Base-by-base conservation (phyloP, 306 rosid genomes). In the Erythrophleum fordii region DNA sequence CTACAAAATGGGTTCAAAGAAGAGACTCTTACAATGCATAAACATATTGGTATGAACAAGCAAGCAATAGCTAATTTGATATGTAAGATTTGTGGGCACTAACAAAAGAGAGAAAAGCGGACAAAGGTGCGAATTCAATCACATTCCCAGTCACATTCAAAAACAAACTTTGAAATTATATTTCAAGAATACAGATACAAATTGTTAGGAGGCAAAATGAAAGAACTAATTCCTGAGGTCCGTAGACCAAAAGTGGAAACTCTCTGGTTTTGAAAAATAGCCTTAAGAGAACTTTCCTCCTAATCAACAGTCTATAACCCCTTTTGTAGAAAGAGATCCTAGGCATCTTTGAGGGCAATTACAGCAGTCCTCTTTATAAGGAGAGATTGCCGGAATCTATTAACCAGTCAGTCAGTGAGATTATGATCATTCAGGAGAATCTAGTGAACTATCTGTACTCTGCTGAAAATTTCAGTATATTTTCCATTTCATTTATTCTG, bases 381-480 rank as follows among this genome's bases (percentile, higher is more conserved):
- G 34, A 76, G 62, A 76, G 48, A 73, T 26, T 53, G 23, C 39
- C 73, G 77, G 71, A 77, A 87, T 78, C 69, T 81, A 51, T 59
- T 45, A 69, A 46, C 67, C 13, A 45, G 72, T 73, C 70, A 23
- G 25, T 81, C 35, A 29, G 55, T n/a, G 51, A 75, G 69, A 85
- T 53, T 75, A 61, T 82, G 84, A 62, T 55, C 37, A 45, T 6
- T 76, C 75, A 65, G 42, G 64, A 80, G 80, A 83, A 45, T 86
- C 78, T 79, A 72, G 71, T 48, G 56, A 60, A 67, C 22, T 51
- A 73, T 41, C 34, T 53, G 39, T 22, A n/a, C 26, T 46, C 34
- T 22, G 41, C 68, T 56, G 44, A 35, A 18, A 22, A 59, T 17
- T 48, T 26, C 60, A 46, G 39, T 34, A 62, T 8, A 37, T 72